Evolutionary conservation across 2,329 filamentous ascomycete species (phyloP), one percentile per base, ranked within the genome.

Genomic region (Fusarium fujikuroi): DNA sequence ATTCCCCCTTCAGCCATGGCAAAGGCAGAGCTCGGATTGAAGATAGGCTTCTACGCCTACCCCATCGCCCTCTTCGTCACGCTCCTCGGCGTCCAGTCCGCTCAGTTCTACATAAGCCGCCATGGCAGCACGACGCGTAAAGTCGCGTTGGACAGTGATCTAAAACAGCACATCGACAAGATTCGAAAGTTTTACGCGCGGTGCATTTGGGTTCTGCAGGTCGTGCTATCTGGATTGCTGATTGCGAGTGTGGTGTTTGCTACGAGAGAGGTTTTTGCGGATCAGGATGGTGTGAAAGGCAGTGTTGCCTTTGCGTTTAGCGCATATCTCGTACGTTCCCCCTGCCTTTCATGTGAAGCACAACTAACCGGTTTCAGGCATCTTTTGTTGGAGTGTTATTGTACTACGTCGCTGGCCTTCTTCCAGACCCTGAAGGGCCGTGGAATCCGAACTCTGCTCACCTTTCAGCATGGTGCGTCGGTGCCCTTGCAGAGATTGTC

Each of bases 391-490:
- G 79, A 12, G 83, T 84, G 8, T 47, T 84, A 9, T 79, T 85
- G 7, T 85, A 84, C 68, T 85, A 83, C 50, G 65, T 84, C 7
- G 81, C 81, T 28, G 84, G 84, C 6, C 73, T 85, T 56, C 78
- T 85, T 11, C 84, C 84, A 7, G 82, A 85, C 43, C 84, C 84
- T 2, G 83, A 85, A 69, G 84, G 84, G 2, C 84, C 84, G 11
- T 85, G 84, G 84, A 79, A 80, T 9, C 84, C 83, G 3, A 77
- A 76, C 15, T 67, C 77, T 23, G 72, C 83, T 25, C 83, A 85
- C 43, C 76, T 79, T 62, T 77, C 76, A 52, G 82, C 83, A 5
- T 85, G 83, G 83, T 73, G 81, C 53, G 63, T 78, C 1, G 83
- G 76, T 30, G 69, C 79, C 2, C 71, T 84, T 18, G 56, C 82